These are phyloP conservation scores for Russula earlei DNA, from an alignment of 768 basidiomycete genomes.

Conservation along the genomic window DNA sequence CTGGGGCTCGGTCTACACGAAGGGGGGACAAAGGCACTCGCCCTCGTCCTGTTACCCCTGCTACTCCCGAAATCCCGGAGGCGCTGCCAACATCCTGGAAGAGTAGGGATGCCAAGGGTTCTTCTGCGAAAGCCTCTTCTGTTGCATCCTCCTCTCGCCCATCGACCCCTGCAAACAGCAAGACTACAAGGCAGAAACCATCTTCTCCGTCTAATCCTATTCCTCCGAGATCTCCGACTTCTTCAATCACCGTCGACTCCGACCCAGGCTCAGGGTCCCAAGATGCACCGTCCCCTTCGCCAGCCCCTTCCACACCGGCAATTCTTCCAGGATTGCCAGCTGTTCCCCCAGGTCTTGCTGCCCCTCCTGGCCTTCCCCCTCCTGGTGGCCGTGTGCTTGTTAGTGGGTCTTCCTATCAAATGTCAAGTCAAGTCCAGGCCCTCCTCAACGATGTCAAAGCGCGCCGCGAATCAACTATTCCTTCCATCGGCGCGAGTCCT, in stretches of 20 bases:
- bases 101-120: slow-evolving; percentile 35
- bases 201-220: slow-evolving; percentile 12
- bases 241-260: slow-evolving; percentile 22
- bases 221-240: slow-evolving; percentile 22
- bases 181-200: slow-evolving; percentile 3
- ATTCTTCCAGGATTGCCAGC: slow-evolving; percentile 44
- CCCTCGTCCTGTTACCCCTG: slow-evolving; percentile 37
- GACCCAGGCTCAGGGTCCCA: slow-evolving; percentile 23
- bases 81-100: slow-evolving; percentile 12
- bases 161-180: slow-evolving; percentile 38
- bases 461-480: slow-evolving; percentile 49
- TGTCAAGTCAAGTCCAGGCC: slow-evolving; percentile 77
- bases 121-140: slow-evolving; percentile 35
- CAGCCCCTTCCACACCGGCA: slow-evolving; percentile 37
- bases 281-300: slow-evolving; percentile 23
- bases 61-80: slow-evolving; percentile 20
- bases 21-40: slow-evolving; percentile 18
- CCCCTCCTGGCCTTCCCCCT: slow-evolving; percentile 50
- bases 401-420: slow-evolving; percentile 55
- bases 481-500: slow-evolving; percentile 41
- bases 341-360: slow-evolving; percentile 50
- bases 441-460: slow-evolving; percentile 77
- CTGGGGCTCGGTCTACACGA: slow-evolving; percentile 17
- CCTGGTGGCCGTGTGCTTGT: slow-evolving; percentile 34
- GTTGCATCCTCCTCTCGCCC: slow-evolving; percentile 49